phyloP scores from a whole-genome alignment of 2,329 filamentous ascomycete genomes.

The Colletotrichum sp. region DNA sequence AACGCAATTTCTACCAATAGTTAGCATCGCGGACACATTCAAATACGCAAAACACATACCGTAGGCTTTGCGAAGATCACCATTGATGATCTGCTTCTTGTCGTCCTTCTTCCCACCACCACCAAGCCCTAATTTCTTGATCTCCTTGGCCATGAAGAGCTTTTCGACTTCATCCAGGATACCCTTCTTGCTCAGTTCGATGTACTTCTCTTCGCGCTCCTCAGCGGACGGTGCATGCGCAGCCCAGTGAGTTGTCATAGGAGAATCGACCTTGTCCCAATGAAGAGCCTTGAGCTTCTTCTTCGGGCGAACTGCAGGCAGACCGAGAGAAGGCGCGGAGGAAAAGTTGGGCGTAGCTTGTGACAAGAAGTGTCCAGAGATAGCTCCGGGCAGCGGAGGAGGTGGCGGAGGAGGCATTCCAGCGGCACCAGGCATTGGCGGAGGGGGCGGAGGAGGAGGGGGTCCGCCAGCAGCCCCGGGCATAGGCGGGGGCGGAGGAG shows the following conservation, averaged over 20 bases:
- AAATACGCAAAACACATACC: conserved; percentile 51
- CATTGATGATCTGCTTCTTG: conserved; percentile 96
- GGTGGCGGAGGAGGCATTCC: conserved; percentile 53
- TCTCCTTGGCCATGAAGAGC: conserved; percentile 96
- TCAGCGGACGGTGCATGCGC: conserved; percentile 83
- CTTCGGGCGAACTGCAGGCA: conserved; percentile 88
- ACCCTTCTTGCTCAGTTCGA: conserved; percentile 90
- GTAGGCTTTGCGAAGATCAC: conserved; percentile 86
- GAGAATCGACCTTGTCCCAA: conserved; percentile 97
- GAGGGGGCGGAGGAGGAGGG: conserved; percentile 57
- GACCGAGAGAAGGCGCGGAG: conserved; percentile 62
- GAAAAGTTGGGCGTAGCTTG: conserved; percentile 62
- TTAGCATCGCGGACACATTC: not conserved
- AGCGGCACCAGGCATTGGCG: conserved; percentile 41
- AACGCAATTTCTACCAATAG: conserved; percentile 75
- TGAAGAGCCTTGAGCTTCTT: conserved; percentile 99
- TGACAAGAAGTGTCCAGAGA: conserved; percentile 78
- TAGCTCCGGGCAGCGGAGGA: conserved; percentile 61
- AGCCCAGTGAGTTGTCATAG: conserved; percentile 92
- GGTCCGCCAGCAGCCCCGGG: conserved; percentile 32
- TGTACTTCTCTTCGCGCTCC: conserved; percentile 93
- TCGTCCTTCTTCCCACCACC: conserved; percentile 77
- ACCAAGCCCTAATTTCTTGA: conserved; percentile 80
- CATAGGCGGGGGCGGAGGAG: conserved; percentile 42
- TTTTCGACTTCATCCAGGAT: conserved; percentile 98